These are phyloP conservation scores for Penstemon newberryi DNA, from an alignment of 257 asterid genomes.

Conservation along the genomic window DNA sequence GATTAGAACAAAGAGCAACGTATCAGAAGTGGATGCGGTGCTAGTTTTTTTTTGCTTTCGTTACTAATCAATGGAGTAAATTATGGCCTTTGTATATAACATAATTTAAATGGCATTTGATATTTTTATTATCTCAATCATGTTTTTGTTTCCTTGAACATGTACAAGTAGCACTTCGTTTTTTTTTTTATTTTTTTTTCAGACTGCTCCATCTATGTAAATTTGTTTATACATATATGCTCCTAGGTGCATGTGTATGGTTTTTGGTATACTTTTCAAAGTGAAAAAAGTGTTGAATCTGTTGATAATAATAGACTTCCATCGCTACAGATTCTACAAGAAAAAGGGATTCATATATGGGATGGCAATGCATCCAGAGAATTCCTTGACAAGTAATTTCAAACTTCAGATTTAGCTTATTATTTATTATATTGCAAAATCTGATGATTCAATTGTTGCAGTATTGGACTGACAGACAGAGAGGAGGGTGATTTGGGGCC, in stretches of 20 bases:
- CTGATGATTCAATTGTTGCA: slow-evolving; percentile 35
- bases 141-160: too few relatives aligned
- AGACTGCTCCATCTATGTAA: too few relatives aligned
- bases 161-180: too few relatives aligned
- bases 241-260: not conserved
- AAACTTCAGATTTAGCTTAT: slow-evolving; percentile 12
- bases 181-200: too few relatives aligned
- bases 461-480: slow-evolving; percentile 63
- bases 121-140: too few relatives aligned
- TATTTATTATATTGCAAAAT: slow-evolving; percentile 15
- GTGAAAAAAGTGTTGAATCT: not conserved
- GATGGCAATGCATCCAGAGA: slow-evolving; percentile 84
- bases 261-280: not conserved
- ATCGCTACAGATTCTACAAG: slow-evolving; percentile 57
- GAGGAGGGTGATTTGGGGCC: slow-evolving; percentile 88
- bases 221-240: too few relatives aligned
- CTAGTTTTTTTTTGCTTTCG: too few relatives aligned
- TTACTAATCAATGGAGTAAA: too few relatives aligned
- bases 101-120: too few relatives aligned
- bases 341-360: slow-evolving; percentile 70
- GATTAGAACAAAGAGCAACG: too few relatives aligned
- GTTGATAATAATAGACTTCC: slow-evolving; percentile 7
- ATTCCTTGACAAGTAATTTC: slow-evolving; percentile 62
- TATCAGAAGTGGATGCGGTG: too few relatives aligned
- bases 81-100: too few relatives aligned